Evolutionary conservation across 352 stramenopile genomes (phyloP), one percentile per base, ranked within the genome.

Genomic region (Elongisporangium anandrum): DNA sequence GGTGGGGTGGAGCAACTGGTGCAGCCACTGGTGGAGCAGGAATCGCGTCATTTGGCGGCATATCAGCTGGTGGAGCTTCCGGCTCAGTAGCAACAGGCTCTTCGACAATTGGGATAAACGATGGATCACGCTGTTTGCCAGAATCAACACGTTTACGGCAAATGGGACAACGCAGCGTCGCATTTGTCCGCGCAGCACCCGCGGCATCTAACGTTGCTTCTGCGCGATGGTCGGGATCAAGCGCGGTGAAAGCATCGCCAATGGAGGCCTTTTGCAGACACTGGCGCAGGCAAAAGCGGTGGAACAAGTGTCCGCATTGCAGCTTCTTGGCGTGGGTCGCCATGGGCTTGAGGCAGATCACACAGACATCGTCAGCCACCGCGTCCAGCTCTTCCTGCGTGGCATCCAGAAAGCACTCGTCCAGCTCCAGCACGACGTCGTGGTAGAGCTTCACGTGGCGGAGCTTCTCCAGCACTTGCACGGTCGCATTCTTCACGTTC

Each of bases 281-380:
- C 65, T 92, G 83, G 21, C 80, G 83, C 17, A 92, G 72, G 54
- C 83, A 92, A 12, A 87, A 71, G 29, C 78, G 68, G 52, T 92
- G 83, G 53, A 90, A 90, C 20, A 92, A 62, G 34, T 92, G 83
- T 1, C 83, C 83, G 39, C 83, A 92, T 3, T 72, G 67, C 45
- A 92, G 68, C 45, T 87, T 90, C 66, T 92, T 92, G 49, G 80
- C 80, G 22, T 89, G 73, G 0, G 64, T 71, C 6, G 72, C 62
- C 83, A 92, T 92, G 17, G 69, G 55, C 51, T 92, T 88, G 20
- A 92, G 65, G 57, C 83, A 92, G 45, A 92, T 92, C 26, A 87
- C 83, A 57, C 83, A 92, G 17, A 92, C 80, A n/a, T 92, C 83
- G 50, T 92, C 83, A 0, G 72, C 69, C 0, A 88, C 77, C 1